phyloP scores from a whole-genome alignment of 257 asterid species.

The Rhazya stricta region DNA sequence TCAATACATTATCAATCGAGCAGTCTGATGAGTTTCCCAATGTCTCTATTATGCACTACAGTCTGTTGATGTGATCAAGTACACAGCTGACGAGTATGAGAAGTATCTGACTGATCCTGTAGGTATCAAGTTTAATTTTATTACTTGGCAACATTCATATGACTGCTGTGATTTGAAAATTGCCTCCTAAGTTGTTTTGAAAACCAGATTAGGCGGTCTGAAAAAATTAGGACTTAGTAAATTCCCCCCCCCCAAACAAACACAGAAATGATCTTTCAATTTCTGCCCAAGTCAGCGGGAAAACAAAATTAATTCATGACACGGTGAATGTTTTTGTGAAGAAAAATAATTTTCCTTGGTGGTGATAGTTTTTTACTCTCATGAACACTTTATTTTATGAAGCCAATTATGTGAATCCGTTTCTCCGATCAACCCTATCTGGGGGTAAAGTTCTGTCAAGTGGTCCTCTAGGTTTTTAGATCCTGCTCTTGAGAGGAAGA shows the following conservation, averaged over 20 bases:
- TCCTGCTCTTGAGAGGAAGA: neutral
- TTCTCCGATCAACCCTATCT: neutral
- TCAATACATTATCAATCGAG: neutral
- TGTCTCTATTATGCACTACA: constrained; percentile 32
- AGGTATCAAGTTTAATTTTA: constrained; percentile 25
- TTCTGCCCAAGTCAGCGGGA: too few species aligned
- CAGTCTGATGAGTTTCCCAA: constrained; percentile 11
- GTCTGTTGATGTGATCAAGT: constrained; percentile 87
- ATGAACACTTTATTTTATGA: neutral
- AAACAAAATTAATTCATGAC: too few species aligned
- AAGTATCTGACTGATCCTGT: constrained; percentile 74
- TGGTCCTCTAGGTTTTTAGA: neutral
- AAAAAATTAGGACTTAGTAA: neutral
- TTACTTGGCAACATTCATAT: neutral
- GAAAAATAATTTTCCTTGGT: neutral
- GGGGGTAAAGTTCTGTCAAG: neutral
- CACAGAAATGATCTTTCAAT: too few species aligned
- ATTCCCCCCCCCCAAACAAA: too few species aligned
- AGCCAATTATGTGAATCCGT: neutral
- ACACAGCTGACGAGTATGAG: constrained; percentile 92
- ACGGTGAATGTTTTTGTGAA: too few species aligned
- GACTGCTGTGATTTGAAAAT: neutral
- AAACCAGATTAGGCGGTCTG: neutral
- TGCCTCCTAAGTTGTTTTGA: neutral
- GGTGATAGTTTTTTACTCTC: neutral